Evolutionary conservation across 2,329 filamentous ascomycete genomes (phyloP), one percentile per base, ranked within the genome.

Genomic region (Hypoxylon sp.): DNA sequence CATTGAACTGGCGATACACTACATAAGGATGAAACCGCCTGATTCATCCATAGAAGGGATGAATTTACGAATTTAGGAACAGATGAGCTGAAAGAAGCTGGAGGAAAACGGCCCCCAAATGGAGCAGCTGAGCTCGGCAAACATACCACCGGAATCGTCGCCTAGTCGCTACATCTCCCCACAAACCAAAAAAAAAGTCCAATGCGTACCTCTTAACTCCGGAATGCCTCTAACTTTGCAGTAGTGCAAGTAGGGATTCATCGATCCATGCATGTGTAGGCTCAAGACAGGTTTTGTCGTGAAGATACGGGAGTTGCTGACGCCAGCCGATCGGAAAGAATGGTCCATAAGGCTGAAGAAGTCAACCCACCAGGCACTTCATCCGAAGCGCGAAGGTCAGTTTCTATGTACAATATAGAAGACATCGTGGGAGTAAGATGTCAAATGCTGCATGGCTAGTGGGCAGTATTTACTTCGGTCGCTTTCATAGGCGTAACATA

Each of bases 281-380:
- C 9, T 35, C 11, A 26, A 57, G 17, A 6, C 31, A 39, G 24
- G 33, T 26, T 37, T 52, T 53, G 10, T 48, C 26, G 29, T 51
- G 26, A 17, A 51, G 29, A 66, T 46, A 54, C 26, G 17, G 31
- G 19, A 26, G 26, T 14, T 52, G 63, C 63, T 66, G 63, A 55
- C 63, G 63, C 63, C 63, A 66, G 52, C 63, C 22, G 17, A n/a
- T 57, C 50, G 5, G 22, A 33, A 31, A 17, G 51, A 29, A 46
- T 37, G 24, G 17, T 22, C 37, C 58, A 53, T 60, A 66, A 17
- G 63, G 63, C 63, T 66, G 58, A 60, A 51, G 35, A n/a, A 26
- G 19, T 13, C 5, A 14, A 19, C 5, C 14, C 39, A 11, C 29
- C 22, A 2, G 22, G 13, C 37, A 33, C 11, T 37, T 44, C n/a